Percentiles rank a stretch among this genome's conserved stretches.
Conservation (phyloP, 768 basidiomycete species). For the Amanita rimosa region DNA sequence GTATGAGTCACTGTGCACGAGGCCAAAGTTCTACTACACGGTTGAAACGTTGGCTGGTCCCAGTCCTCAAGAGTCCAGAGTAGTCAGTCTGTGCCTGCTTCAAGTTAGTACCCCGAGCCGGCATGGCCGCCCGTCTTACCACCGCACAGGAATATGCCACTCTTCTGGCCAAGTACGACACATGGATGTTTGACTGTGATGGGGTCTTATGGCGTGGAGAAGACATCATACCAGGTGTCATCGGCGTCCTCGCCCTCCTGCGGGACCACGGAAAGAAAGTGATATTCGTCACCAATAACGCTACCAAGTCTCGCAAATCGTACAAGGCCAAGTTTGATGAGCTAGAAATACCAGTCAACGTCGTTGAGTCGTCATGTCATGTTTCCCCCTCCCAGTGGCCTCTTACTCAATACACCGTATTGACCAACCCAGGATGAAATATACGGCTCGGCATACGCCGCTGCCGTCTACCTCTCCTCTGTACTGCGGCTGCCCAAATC, state of each 20-base stretch:
- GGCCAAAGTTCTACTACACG: too few species aligned
- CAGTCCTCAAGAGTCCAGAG: too few species aligned
- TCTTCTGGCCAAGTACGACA: slow-evolving; percentile 65
- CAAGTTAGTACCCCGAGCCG: neutral
- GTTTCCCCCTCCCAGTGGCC: neutral
- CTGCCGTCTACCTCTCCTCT: slow-evolving; percentile 68
- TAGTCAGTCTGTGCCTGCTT: neutral
- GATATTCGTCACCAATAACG: slow-evolving; percentile 96
- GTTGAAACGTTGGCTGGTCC: too few species aligned
- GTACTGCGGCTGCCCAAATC: slow-evolving; percentile 82
- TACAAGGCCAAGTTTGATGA: slow-evolving; percentile 91
- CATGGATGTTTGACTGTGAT: slow-evolving; percentile 95
- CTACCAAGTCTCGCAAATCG: slow-evolving; percentile 78
- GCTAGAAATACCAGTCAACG: slow-evolving; percentile 74
- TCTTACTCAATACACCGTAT: neutral
- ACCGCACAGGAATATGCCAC: slow-evolving; percentile 30
- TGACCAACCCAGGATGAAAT: slow-evolving; percentile 96
- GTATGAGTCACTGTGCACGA: too few species aligned
- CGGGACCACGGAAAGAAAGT: slow-evolving; percentile 73
- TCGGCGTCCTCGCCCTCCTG: slow-evolving; percentile 63
- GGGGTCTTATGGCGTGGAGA: slow-evolving; percentile 91
- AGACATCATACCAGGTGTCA: slow-evolving; percentile 64
- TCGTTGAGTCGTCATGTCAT: slow-evolving; percentile 59
- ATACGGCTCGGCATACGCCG: slow-evolving; percentile 83
- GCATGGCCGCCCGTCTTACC: neutral